Evolutionary conservation across 257 asterid species (phyloP).

Genomic region (Nemophila menziesii): DNA sequence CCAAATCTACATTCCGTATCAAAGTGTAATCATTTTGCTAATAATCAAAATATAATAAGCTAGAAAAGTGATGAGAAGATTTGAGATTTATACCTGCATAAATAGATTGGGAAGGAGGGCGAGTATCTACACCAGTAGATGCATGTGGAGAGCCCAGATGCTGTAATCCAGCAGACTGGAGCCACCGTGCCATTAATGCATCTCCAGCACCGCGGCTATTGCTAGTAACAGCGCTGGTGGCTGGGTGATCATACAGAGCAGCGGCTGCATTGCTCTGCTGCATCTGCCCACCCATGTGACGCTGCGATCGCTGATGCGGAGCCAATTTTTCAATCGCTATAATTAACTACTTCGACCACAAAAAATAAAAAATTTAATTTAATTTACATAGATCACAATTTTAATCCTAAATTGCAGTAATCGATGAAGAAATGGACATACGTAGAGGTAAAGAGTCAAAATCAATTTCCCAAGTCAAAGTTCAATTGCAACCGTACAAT

Average conservation of each 20-base stretch:
- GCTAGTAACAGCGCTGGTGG: constrained; percentile 30
- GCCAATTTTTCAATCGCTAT: constrained; percentile 87
- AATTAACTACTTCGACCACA: constrained; percentile 31
- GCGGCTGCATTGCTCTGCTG: constrained; percentile 80
- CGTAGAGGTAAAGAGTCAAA: constrained; percentile 15
- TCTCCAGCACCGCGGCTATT: constrained; percentile 79
- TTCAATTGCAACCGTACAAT: constrained; percentile 4
- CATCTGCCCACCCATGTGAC: constrained; percentile 99
- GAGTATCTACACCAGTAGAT: constrained; percentile 11
- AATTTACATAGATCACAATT: neutral
- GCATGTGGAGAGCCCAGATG: constrained; percentile 12
- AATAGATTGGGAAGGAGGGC: constrained; percentile 13
- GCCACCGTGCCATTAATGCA: constrained; percentile 97
- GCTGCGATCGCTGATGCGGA: constrained; percentile 91
- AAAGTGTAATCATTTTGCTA: no score
- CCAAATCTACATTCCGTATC: no score
- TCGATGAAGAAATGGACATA: no score
- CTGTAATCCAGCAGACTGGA: constrained; percentile 98
- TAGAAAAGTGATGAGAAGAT: no score
- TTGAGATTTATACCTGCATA: constrained; percentile 12
- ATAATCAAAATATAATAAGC: no score
- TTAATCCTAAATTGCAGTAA: no score
- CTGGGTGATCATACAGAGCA: constrained; percentile 65
- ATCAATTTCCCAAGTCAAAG: constrained; percentile 1
- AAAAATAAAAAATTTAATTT: no score